Conservation (phyloP, 1,284 basidiomycete species). For the Fistulinella staudtii region DNA sequence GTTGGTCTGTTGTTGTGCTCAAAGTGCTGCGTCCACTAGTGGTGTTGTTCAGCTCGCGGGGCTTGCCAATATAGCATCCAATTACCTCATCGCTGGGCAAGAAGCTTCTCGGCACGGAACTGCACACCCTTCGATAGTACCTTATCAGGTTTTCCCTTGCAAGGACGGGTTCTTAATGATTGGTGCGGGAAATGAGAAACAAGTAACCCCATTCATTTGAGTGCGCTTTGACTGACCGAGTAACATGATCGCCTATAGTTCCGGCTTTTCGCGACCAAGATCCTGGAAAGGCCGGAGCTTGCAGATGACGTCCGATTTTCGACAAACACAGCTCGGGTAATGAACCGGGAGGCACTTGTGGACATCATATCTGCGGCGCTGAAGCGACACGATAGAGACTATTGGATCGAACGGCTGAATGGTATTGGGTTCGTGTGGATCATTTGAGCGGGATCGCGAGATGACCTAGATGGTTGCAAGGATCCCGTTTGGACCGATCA, state of each 20-base stretch:
- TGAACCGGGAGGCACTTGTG: conserved; percentile 73
- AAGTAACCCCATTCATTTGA: conserved; percentile 43
- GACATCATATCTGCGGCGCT: conserved; percentile 65
- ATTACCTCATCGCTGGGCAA: conserved; percentile 85
- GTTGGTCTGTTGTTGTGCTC: too few relatives aligned
- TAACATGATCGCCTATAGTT: conserved; percentile 51
- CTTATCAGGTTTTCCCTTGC: conserved; percentile 90
- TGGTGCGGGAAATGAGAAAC: conserved; percentile 88
- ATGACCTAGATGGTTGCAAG: conserved; percentile 28
- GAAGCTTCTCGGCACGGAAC: conserved; percentile 90
- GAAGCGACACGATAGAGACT: conserved; percentile 51
- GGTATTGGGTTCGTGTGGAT: conserved; percentile 63
- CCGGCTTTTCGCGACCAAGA: conserved; percentile 54
- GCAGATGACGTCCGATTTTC: conserved; percentile 59
- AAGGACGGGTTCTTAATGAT: conserved; percentile 91
- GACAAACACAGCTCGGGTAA: conserved; percentile 75
- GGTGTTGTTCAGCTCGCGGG: conserved; percentile 70
- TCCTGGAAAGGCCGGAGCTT: conserved; percentile 59
- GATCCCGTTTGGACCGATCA: conserved; percentile 92
- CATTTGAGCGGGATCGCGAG: conserved; percentile 1
- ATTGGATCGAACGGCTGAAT: conserved; percentile 73
- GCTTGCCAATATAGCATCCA: conserved; percentile 90
- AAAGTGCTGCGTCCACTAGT: too few relatives aligned
- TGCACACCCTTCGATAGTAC: conserved; percentile 87
- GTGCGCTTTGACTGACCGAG: conserved; percentile 1